Evolutionary conservation across 148 eudicot genomes (phyloP), one percentile per base, ranked within the genome.

Genomic region (Pharnaceum exiguum): DNA sequence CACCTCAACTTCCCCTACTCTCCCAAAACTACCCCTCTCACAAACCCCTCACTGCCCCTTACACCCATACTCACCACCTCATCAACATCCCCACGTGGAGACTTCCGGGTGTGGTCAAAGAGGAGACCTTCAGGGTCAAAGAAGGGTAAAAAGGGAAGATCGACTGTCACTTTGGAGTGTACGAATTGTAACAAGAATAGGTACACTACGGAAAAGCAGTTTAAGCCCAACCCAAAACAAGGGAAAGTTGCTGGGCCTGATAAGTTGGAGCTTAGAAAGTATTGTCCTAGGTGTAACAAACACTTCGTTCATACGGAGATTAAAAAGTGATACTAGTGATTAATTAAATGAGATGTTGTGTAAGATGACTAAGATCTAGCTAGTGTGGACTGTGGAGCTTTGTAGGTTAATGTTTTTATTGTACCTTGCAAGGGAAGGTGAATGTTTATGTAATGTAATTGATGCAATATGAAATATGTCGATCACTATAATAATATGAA

Each of bases 221-320:
- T n/a, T n/a, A n/a, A n/a, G n/a, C n/a, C n/a, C n/a, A 56, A 37
- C 15, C 43, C 27, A 37, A 40, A 40, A 27, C 19, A 57, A 16
- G 49, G 17, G 4, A 40, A 57, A 38, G 44, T n/a, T n/a, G 46
- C 13, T 0, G 30, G 12, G 10, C 1, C 18, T 7, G 62, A 58
- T 0, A n/a, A 3, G 16, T 58, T 58, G 39, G 1, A 43, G 51
- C 32, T 58, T 16, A 58, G 33, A 18, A 58, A 58, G 62, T 40
- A 58, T 10, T 58, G 62, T 27, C 62, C 62, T 42, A 58, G 45
- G 8, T 58, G 62, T 40, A 29, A 28, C 2, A 19, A 21, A 4
- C 62, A 58, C 22, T 23, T 27, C 6, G 38, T 12, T 58, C 62
- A 58, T 30, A 58, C 28, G 39, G 62, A 58, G 17, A 17, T 58